Conservation (phyloP, 331 rosid genomes). For the Saraca asoca region DNA sequence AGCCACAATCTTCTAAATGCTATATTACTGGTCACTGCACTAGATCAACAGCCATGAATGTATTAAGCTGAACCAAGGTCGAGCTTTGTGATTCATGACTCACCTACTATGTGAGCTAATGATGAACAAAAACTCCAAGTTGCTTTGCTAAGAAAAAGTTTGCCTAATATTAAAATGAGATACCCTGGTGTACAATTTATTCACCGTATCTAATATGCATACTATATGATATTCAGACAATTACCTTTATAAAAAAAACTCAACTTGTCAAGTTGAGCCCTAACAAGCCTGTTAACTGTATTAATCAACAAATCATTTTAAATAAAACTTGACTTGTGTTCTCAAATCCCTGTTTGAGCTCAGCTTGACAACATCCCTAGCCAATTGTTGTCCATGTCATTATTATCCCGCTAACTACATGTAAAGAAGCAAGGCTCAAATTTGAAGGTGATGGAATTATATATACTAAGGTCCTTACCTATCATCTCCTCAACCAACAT, state of each 20-base stretch:
- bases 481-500: no score
- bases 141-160: not conserved
- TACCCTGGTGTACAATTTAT: not conserved
- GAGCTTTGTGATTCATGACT: not conserved
- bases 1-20: no score
- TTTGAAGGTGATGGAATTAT: no score
- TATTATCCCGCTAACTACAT: no score
- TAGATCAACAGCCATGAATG: conserved; percentile 1
- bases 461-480: no score
- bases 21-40: not conserved
- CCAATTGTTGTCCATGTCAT: no score
- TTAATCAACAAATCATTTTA: not conserved
- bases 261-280: conserved; percentile 7
- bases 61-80: conserved; percentile 8
- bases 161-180: not conserved
- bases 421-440: no score
- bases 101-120: not conserved
- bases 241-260: not conserved
- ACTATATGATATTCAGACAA: not conserved
- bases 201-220: not conserved
- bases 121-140: not conserved
- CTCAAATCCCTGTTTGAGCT: not conserved
- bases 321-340: not conserved
- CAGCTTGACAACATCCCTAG: no score
- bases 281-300: not conserved